These are phyloP conservation scores for Wickerhamiella kazuoi DNA, from an alignment of 805 yeast species.

Conservation along the genomic window DNA sequence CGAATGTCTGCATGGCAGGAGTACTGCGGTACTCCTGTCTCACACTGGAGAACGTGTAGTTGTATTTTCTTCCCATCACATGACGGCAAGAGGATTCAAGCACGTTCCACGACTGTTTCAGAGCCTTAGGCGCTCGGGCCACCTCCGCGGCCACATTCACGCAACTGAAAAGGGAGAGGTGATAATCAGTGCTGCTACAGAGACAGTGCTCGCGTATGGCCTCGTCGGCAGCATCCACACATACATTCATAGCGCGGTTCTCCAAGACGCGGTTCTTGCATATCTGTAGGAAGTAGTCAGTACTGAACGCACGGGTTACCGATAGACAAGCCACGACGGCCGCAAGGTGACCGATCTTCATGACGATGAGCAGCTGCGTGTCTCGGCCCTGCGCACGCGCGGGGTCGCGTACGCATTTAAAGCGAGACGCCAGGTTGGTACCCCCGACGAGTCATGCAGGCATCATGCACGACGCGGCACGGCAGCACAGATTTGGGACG, in stretches of 20 bases:
- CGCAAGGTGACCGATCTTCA: too few relatives aligned
- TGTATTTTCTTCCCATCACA: background rate
- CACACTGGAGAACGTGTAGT: background rate
- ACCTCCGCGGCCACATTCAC: slow-evolving; percentile 1
- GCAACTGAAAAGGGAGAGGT: slow-evolving; percentile 1
- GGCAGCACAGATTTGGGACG: too few relatives aligned
- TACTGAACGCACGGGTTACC: slow-evolving; percentile 3
- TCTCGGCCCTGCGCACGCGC: too few relatives aligned
- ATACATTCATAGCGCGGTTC: background rate
- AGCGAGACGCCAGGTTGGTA: too few relatives aligned
- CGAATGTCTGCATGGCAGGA: slow-evolving; percentile 3
- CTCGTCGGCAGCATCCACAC: background rate
- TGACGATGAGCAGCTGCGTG: too few relatives aligned
- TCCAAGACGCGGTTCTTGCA: slow-evolving; percentile 3
- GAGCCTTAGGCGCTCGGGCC: slow-evolving; percentile 1
- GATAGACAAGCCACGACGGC: too few relatives aligned
- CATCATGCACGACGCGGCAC: too few relatives aligned
- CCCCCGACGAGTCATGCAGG: too few relatives aligned
- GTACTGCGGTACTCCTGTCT: background rate
- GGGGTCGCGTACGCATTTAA: too few relatives aligned
- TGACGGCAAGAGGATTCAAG: slow-evolving; percentile 1
- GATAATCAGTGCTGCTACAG: slow-evolving; percentile 1
- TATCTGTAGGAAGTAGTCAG: slow-evolving; percentile 4
- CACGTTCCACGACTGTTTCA: slow-evolving; percentile 3
- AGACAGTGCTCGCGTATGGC: background rate